These are phyloP conservation scores for Ophiosphaerella korrae DNA, from an alignment of 2,329 filamentous ascomycete genomes.

Conservation along the genomic window DNA sequence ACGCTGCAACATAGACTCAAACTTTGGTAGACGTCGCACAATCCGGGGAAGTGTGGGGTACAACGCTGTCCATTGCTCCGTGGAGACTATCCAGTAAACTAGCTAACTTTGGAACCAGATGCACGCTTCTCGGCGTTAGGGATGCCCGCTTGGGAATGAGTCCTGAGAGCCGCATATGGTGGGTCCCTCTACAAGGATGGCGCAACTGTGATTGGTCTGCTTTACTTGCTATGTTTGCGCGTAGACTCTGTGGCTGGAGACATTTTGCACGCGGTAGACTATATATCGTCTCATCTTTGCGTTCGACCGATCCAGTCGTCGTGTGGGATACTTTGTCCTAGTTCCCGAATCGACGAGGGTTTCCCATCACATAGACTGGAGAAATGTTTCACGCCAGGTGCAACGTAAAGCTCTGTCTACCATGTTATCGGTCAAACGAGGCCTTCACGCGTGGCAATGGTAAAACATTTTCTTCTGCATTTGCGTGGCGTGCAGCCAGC, in stretches of 20 bases:
- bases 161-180: conserved; percentile 27
- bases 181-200: conserved; percentile 7
- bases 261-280: conserved; percentile 9
- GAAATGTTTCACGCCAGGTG: conserved; percentile 1
- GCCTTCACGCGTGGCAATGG: background rate
- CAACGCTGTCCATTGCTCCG: conserved; percentile 4
- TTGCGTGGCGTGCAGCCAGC: background rate
- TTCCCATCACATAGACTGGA: conserved; percentile 15
- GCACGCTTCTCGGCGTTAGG: conserved; percentile 13
- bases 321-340: conserved; percentile 11
- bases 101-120: background rate
- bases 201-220: conserved; percentile 8
- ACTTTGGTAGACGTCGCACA: background rate
- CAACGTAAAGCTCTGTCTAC: background rate
- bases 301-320: conserved; percentile 30
- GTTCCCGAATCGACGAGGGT: conserved; percentile 7
- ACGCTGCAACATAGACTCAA: no score
- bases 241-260: conserved; percentile 19
- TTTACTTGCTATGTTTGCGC: conserved; percentile 3
- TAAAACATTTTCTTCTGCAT: background rate
- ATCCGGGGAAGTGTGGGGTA: background rate
- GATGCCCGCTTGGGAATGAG: conserved; percentile 23
- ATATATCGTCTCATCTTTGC: conserved; percentile 13
- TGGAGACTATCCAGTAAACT: background rate
- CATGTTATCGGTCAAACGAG: background rate